A percentile compares a stretch with the other conserved stretches of the same genome.
phyloP scores from a whole-genome alignment of 2,329 filamentous ascomycete species.

The Epicoccum nigrum region DNA sequence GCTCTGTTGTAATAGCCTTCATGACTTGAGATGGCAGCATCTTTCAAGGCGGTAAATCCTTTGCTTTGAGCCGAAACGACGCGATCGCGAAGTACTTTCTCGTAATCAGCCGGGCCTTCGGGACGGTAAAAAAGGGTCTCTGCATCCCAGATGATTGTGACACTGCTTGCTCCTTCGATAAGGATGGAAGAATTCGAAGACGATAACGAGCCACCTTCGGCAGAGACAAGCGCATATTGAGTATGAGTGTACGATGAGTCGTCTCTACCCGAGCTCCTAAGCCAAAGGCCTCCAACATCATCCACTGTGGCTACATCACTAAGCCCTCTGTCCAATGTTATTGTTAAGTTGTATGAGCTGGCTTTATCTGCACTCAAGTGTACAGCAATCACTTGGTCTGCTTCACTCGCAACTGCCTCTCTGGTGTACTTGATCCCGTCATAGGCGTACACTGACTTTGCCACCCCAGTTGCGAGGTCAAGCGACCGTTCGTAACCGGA shows the following conservation, averaged over 20 bases:
- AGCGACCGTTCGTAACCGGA: conserved; percentile 48
- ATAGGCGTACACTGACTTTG: conserved; percentile 48
- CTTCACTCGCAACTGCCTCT: conserved; percentile 52
- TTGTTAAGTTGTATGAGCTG: conserved; percentile 30
- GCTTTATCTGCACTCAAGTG: conserved; percentile 31
- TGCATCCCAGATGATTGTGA: not conserved
- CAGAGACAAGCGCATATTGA: not conserved
- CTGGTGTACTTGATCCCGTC: conserved; percentile 43
- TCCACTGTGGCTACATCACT: not conserved
- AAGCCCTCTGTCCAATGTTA: conserved; percentile 24
- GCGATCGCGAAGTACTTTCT: not conserved
- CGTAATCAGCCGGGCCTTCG: not conserved
- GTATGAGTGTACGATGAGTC: not conserved
- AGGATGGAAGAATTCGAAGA: not conserved
- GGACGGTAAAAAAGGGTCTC: not conserved
- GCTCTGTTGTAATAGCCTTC: not conserved
- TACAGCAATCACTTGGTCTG: conserved; percentile 50
- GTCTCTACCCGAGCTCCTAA: conserved; percentile 46
- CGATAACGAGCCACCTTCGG: not conserved
- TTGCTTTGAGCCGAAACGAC: not conserved
- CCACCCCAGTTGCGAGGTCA: conserved; percentile 47
- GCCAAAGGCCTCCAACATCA: conserved; percentile 21
- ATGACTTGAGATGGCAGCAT: not conserved
- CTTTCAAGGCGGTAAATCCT: not conserved
- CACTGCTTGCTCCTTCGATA: not conserved